Evolutionary conservation across 352 stramenopile species (phyloP).

Genomic region (Phytophthora pinifolia): DNA sequence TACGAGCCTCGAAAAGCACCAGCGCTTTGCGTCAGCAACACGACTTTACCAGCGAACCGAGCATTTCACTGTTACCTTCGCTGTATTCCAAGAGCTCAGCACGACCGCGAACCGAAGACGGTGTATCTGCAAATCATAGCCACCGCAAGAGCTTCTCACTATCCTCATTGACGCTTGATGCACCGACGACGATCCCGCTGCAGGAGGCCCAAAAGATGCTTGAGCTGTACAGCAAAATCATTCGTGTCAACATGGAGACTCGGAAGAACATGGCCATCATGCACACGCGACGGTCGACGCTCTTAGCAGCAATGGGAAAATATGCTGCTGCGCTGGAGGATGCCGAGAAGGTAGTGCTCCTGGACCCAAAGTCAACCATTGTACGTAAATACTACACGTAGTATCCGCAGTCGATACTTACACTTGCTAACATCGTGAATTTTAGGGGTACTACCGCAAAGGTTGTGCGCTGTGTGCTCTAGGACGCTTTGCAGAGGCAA

Average conservation of each 20-base stretch:
- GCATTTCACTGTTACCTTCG: constrained; percentile 24
- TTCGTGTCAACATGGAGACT: constrained; percentile 48
- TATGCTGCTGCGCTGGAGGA: constrained; percentile 50
- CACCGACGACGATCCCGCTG: constrained; percentile 21
- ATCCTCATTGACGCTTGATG: constrained; percentile 27
- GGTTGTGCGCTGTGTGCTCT: constrained; percentile 61
- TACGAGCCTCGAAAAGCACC: constrained; percentile 35
- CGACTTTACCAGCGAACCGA: constrained; percentile 29
- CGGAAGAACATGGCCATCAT: constrained; percentile 59
- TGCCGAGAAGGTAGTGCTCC: constrained; percentile 47
- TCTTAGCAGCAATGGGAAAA: constrained; percentile 52
- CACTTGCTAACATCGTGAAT: not conserved
- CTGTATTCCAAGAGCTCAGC: constrained; percentile 14
- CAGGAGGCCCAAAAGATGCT: constrained; percentile 47
- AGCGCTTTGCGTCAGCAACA: constrained; percentile 31
- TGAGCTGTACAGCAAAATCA: constrained; percentile 67
- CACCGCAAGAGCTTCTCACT: constrained; percentile 20
- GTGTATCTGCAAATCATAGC: constrained; percentile 11
- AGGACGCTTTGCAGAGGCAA: constrained; percentile 51
- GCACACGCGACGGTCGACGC: constrained; percentile 56
- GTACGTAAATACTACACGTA: no score
- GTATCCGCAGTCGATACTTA: no score
- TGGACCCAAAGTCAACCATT: constrained; percentile 48
- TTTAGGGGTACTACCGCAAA: constrained; percentile 70
- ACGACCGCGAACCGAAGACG: not conserved